Conservation (phyloP, 2,329 filamentous ascomycete species). For the Salinomyces thailandicus region DNA sequence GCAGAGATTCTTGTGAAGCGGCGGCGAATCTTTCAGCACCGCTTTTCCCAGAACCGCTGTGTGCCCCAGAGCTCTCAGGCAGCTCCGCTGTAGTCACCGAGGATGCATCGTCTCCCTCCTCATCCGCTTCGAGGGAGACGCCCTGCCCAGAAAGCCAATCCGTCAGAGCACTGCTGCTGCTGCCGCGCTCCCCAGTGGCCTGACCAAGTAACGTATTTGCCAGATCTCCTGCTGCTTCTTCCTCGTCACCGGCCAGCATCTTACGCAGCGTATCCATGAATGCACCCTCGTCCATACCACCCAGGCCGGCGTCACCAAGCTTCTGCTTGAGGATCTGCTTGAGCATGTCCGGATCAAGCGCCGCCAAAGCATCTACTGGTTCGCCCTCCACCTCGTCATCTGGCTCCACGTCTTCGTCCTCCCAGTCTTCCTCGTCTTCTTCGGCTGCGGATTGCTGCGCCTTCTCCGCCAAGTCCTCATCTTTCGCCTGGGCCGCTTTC, state of each 20-base stretch:
- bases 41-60: conserved; percentile 4
- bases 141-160: conserved; percentile 26
- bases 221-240: conserved; percentile 34
- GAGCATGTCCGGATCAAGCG: conserved; percentile 31
- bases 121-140: conserved; percentile 15
- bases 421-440: conserved; percentile 10
- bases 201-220: conserved; percentile 33
- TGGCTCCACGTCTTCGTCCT: conserved; percentile 11
- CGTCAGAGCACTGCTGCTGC: conserved; percentile 18
- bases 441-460: conserved; percentile 8
- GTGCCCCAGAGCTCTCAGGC: conserved; percentile 17
- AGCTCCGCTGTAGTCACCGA: conserved; percentile 20
- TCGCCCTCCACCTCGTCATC: conserved; percentile 15
- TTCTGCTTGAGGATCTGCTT: conserved; percentile 23
- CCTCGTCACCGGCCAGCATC: conserved; percentile 33
- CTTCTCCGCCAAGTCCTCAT: conserved; percentile 5
- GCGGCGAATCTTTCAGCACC: no score
- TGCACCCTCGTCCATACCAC: conserved; percentile 32
- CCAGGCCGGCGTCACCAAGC: conserved; percentile 21
- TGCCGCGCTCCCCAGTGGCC: conserved; percentile 18
- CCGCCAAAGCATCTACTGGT: conserved; percentile 9
- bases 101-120: conserved; percentile 17
- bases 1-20: conserved; percentile 9
- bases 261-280: conserved; percentile 35
- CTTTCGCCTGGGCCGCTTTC: conserved; percentile 18